These are phyloP conservation scores for Acanthamoeba healyi DNA, from an alignment of 208 protist genomes.

Conservation along the genomic window DNA sequence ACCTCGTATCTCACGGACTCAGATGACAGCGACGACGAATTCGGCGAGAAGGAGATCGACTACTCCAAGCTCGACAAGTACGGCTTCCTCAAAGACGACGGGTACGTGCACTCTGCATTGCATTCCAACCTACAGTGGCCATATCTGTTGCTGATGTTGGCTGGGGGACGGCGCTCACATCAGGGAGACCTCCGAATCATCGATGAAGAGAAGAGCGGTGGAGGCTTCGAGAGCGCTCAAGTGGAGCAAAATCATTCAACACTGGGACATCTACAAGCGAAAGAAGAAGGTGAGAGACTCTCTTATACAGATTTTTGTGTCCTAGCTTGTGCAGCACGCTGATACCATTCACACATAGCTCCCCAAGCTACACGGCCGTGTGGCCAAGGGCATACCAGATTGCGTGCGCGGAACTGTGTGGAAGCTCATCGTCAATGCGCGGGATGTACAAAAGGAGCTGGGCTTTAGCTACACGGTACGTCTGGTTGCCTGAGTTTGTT, in stretches of 20 bases:
- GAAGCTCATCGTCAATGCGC: background rate
- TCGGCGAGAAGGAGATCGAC: background rate
- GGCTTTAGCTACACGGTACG: background rate
- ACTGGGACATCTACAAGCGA: background rate
- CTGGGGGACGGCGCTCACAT: no score
- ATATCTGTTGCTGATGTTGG: no score
- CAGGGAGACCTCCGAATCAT: no score
- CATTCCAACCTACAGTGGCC: no score
- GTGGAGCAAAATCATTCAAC: background rate
- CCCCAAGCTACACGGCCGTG: background rate
- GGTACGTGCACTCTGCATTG: background rate
- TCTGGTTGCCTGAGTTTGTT: no score
- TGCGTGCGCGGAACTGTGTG: background rate
- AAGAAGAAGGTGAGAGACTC: conserved; percentile 10
- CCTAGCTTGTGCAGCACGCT: no score
- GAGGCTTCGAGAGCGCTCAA: background rate
- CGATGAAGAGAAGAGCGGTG: background rate
- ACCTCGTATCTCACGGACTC: background rate
- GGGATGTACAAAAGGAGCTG: background rate
- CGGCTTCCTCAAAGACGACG: background rate
- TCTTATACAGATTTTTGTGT: background rate
- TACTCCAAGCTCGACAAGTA: background rate
- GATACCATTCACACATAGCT: background rate
- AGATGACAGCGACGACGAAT: background rate
- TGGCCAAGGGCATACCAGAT: conserved; percentile 1